These are phyloP conservation scores for Inosperma sp. DNA, from an alignment of 768 basidiomycete genomes.

Conservation along the genomic window DNA sequence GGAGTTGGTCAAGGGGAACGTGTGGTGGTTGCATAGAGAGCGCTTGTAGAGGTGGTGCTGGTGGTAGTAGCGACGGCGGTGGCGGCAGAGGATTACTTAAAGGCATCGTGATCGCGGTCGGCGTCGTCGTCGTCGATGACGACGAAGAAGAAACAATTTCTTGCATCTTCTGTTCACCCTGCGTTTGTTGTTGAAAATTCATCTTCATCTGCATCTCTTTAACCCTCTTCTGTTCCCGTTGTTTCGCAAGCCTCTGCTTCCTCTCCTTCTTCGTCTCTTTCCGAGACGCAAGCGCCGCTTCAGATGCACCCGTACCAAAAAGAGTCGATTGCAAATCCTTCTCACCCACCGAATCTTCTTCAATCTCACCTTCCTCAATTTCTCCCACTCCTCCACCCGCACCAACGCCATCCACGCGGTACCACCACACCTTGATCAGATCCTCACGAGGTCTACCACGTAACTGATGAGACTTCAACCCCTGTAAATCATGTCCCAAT, in stretches of 20 bases:
- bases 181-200: slow-evolving; percentile 1
- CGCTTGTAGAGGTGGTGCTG: neutral
- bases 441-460: slow-evolving; percentile 44
- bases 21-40: neutral
- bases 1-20: neutral
- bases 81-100: neutral
- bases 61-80: neutral
- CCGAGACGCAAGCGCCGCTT: slow-evolving; percentile 10
- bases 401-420: slow-evolving; percentile 38
- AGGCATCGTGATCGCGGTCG: no score
- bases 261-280: slow-evolving; percentile 30
- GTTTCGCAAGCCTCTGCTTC: slow-evolving; percentile 26
- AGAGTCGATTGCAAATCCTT: slow-evolving; percentile 10
- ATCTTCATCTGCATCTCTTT: slow-evolving; percentile 5
- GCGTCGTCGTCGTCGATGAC: neutral
- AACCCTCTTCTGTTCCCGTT: slow-evolving; percentile 23
- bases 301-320: slow-evolving; percentile 25
- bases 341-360: slow-evolving; percentile 16
- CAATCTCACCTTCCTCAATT: slow-evolving; percentile 48
- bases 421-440: slow-evolving; percentile 48
- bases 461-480: slow-evolving; percentile 33
- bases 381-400: slow-evolving; percentile 40
- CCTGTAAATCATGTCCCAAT: slow-evolving; percentile 30
- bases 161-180: neutral
- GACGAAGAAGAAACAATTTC: neutral